Evolutionary conservation across 225 moss, liverwort and hornwort species (phyloP), one percentile per base, ranked within the genome.

Genomic region (Ulota crispa): DNA sequence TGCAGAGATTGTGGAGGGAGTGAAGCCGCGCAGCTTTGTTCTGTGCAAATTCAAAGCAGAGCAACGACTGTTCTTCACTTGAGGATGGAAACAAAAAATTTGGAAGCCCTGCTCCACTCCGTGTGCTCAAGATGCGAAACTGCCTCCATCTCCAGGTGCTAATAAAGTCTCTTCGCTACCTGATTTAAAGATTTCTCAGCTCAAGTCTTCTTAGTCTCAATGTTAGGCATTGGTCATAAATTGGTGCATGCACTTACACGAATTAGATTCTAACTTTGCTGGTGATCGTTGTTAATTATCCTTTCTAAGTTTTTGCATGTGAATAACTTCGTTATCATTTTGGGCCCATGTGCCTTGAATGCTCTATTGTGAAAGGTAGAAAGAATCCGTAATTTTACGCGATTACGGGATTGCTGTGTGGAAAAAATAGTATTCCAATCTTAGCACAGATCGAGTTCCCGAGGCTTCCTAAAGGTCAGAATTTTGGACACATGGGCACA

Each of bases 31-130:
- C 42, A 82, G 10, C 23, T 86, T 86, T 55, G 74, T 86, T 32
- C 0, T 82, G 20, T 89, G 89, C 24, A 47, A 82, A 24, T 86
- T 89, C 70, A 80, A 81, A 60, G 42, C 34, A 15, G 0, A 27
- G 21, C 76, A 86, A 60, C 78, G 13, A 54, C 45, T 86, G 21
- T 88, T 86, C 57, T 53, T 88, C 77, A 81, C 88, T 20, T 88
- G 74, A 83, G 12, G 39, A 15, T 45, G 31, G 0, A 8, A n/a
- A 2, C 18, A 43, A 14, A 45, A 43, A 14, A 45, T 21, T 5
- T 31, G 8, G 9, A 30, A 31, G 31, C 14, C 45, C 1, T 75
- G n/a, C 43, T 43, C 62, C 30, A 30, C 19, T 28, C 75, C n/a
- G n/a, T 20, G 26, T n/a, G 23, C 24, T 55, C n/a, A 55, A 36